A percentile compares a stretch with the other conserved stretches of the same genome.
phyloP scores from a whole-genome alignment of 169 alveolate genomes.

The Theileria equi region DNA sequence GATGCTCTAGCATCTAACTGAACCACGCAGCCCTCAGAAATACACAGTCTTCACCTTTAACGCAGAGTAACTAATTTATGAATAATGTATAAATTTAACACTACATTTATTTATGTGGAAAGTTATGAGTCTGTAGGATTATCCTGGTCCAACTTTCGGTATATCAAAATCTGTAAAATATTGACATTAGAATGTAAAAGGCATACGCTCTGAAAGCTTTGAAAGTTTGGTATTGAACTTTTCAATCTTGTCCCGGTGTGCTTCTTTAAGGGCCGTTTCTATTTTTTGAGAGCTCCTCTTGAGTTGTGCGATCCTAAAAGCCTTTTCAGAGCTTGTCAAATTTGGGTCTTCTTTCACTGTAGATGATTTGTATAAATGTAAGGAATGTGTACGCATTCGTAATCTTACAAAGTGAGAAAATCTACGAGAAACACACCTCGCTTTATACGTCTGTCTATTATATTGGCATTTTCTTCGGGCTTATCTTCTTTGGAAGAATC shows the following conservation, averaged over 20 bases:
- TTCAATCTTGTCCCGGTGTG: slow-evolving; percentile 83
- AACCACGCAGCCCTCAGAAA: too few species aligned
- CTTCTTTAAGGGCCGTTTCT: slow-evolving; percentile 70
- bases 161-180: slow-evolving; percentile 79
- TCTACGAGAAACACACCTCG: slow-evolving; percentile 22
- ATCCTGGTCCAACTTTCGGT: slow-evolving; percentile 90
- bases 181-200: background rate
- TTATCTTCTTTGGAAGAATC: background rate
- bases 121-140: background rate
- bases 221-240: slow-evolving; percentile 82
- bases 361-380: background rate
- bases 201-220: slow-evolving; percentile 80
- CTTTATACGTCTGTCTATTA: slow-evolving; percentile 22
- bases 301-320: slow-evolving; percentile 76
- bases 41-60: too few species aligned
- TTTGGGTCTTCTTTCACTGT: slow-evolving; percentile 28
- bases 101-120: background rate
- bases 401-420: background rate
- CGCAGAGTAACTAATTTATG: too few species aligned
- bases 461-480: slow-evolving; percentile 9
- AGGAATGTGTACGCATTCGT: background rate
- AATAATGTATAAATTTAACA: background rate
- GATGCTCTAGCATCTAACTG: too few species aligned
- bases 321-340: slow-evolving; percentile 72
- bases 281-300: slow-evolving; percentile 74